Base-by-base conservation (phyloP, 2,329 filamentous ascomycete species). In the Myriosclerotinia scirpicola region DNA sequence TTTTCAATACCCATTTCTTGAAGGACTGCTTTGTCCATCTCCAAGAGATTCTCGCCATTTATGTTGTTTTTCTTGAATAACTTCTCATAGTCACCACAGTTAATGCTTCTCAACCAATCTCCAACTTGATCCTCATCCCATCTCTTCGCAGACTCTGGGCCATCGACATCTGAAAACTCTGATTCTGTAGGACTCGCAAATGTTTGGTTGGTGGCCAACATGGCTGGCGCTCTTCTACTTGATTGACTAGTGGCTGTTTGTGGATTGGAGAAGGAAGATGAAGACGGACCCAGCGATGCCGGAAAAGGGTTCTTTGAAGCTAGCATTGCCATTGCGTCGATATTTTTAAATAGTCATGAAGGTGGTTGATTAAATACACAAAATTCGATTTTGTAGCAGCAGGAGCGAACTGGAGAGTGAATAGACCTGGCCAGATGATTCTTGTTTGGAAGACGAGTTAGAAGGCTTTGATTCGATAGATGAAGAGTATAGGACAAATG, bases 1-100 rank as follows among this genome's bases (percentile, higher is more conserved):
- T 98, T 99, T 73, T 97, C 96, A 73, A 99, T 94, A 54, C 95
- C 95, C 87, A 99, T 96, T 78, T 99, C 95, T 79, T 97, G 96
- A 70, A 99, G 84, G 52, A 96, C 92, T 66, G 93, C 90, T 82
- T 97, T 96, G 79, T 99, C 95, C 84, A 97, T 94, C 80, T 99
- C 95, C 73, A 99, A 84, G 54, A 99, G 83, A 76, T 96, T 97
- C 80, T 97, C 93, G 74, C 95, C 95, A 76, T 95, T 99, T 81
- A 99, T 97, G 78, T 98, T 92, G 78, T 99, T 97, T 76, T 88
- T 88, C 79, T 91, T 80, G 79, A 97, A 97, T 36, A 97, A 79
- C 75, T 91, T 88, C 77, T 97, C 93, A 79, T 99, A 98, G 76
- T 98, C 93, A 73, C 90, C 89, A 76, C 93, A 98, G 76, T 96